These are phyloP conservation scores for Mortierella sp. DNA, from an alignment of 371 early-diverging fungal species.

Conservation along the genomic window DNA sequence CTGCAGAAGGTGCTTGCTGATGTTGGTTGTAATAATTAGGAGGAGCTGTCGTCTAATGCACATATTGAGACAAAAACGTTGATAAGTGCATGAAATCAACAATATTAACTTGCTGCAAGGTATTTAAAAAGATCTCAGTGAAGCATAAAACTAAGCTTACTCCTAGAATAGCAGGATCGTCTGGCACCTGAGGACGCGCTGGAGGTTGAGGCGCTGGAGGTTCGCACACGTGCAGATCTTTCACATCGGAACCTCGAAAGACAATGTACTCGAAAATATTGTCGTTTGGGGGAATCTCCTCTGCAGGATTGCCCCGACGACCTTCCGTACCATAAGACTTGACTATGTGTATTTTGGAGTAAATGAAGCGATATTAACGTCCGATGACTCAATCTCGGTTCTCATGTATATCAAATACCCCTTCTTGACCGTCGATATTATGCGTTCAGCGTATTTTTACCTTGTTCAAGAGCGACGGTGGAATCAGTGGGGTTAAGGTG, in stretches of 20 bases:
- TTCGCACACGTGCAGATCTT: constrained; percentile 91
- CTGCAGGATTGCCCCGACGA: constrained; percentile 80
- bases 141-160: constrained; percentile 61
- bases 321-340: constrained; percentile 91
- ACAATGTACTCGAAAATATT: constrained; percentile 92
- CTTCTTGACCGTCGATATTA: background rate
- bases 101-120: background rate
- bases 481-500: constrained; percentile 90
- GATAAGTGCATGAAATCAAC: background rate
- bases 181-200: constrained; percentile 72
- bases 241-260: constrained; percentile 94
- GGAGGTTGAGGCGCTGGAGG: constrained; percentile 72
- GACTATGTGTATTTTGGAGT: constrained; percentile 57
- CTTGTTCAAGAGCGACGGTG: constrained; percentile 92
- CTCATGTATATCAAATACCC: background rate
- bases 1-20: constrained; percentile 29
- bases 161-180: constrained; percentile 91
- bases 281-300: constrained; percentile 87
- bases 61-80: background rate
- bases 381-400: background rate
- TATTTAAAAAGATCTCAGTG: background rate
- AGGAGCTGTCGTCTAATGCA: constrained; percentile 48
- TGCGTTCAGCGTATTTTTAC: constrained; percentile 54
- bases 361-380: background rate
- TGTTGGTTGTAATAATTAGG: constrained; percentile 50